Percentiles rank a stretch among this genome's conserved stretches.
Conservation (phyloP, 805 yeast species). For the Metschnikowia borealis region DNA sequence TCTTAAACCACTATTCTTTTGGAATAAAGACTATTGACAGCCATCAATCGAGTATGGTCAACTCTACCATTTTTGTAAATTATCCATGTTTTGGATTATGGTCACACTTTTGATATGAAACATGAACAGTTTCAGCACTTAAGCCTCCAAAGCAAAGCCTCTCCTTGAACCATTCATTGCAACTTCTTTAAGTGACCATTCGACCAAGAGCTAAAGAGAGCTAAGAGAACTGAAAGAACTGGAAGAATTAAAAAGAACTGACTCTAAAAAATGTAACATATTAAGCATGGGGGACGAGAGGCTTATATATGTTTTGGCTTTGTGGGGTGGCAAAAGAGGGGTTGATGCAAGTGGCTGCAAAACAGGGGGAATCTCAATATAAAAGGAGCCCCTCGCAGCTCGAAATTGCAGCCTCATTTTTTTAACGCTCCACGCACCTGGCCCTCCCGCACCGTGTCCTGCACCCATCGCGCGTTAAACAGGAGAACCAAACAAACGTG, state of each 20-base stretch:
- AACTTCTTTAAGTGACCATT: background rate
- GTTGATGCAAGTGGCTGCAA: slow-evolving; percentile 1
- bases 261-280: background rate
- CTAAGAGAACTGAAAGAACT: too few species aligned
- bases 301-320: background rate
- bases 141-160: too few species aligned
- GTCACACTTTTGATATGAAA: too few species aligned
- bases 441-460: background rate
- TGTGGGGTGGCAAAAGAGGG: background rate
- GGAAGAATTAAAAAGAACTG: background rate
- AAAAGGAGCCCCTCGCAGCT: background rate
- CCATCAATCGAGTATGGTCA: too few species aligned
- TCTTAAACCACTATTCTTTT: too few species aligned
- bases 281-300: background rate
- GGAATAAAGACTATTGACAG: too few species aligned
- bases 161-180: background rate
- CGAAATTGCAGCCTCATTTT: background rate
- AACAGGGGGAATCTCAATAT: background rate
- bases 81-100: too few species aligned
- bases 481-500: background rate
- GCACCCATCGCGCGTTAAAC: slow-evolving; percentile 1
- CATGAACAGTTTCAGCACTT: too few species aligned
- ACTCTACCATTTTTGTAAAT: too few species aligned
- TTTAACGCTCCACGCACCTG: background rate
- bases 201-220: too few species aligned